phyloP scores from a whole-genome alignment of 2,329 filamentous ascomycete genomes.

The Alternaria ventricosa region DNA sequence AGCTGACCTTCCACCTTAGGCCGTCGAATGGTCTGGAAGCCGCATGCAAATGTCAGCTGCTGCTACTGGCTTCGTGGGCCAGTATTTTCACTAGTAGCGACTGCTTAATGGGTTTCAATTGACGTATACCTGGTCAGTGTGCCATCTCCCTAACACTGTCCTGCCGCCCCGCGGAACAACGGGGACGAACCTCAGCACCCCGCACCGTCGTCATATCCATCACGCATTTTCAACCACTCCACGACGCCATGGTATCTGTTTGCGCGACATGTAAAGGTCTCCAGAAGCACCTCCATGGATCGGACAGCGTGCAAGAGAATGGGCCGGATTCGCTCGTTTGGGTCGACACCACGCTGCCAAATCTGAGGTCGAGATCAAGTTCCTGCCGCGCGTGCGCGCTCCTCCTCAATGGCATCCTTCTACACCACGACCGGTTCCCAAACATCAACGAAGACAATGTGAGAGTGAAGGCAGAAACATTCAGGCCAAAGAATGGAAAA shows the following conservation, averaged over 20 bases:
- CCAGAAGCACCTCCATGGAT: slow-evolving; percentile 37
- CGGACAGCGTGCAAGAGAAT: slow-evolving; percentile 21
- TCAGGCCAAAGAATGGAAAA: slow-evolving; percentile 18
- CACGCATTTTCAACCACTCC: not conserved
- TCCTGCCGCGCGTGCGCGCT: slow-evolving; percentile 43
- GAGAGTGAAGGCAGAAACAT: slow-evolving; percentile 38
- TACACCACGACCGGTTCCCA: slow-evolving; percentile 41
- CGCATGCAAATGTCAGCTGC: slow-evolving; percentile 13
- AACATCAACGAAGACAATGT: slow-evolving; percentile 32
- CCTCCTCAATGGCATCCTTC: slow-evolving; percentile 41
- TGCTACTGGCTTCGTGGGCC: not conserved
- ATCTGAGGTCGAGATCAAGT: slow-evolving; percentile 36
- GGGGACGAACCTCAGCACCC: slow-evolving; percentile 16
- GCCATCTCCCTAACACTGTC: slow-evolving; percentile 7
- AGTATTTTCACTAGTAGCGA: not conserved
- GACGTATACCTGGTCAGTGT: slow-evolving; percentile 1
- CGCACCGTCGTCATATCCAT: slow-evolving; percentile 8
- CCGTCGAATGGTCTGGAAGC: slow-evolving; percentile 11
- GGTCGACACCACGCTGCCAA: slow-evolving; percentile 39
- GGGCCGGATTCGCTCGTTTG: slow-evolving; percentile 26
- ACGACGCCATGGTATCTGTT: slow-evolving; percentile 35
- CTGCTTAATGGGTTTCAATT: slow-evolving; percentile 12
- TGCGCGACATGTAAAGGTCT: slow-evolving; percentile 44
- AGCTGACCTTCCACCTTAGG: slow-evolving; percentile 5
- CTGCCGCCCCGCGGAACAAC: slow-evolving; percentile 16